These are phyloP conservation scores for Ettlia oleoabundans DNA, from an alignment of 139 green algal genomes.

Conservation along the genomic window DNA sequence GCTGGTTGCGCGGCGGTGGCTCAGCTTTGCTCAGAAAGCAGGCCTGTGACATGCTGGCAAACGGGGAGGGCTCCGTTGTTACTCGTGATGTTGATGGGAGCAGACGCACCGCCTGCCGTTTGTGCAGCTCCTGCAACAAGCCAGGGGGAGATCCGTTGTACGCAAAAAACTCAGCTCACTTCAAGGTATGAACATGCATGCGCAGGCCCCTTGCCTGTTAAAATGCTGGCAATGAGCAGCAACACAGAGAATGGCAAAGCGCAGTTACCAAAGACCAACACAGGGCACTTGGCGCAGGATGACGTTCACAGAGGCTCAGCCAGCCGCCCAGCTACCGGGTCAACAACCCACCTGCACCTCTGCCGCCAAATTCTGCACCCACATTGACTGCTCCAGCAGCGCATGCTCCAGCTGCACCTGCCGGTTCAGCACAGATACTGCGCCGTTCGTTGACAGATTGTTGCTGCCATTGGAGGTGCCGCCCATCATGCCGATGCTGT, in stretches of 20 bases:
- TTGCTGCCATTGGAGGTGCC: too few relatives aligned
- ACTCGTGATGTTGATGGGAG: background rate
- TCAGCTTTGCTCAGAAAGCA: background rate
- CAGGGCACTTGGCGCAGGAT: too few relatives aligned
- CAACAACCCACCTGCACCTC: conserved; percentile 20
- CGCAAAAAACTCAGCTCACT: background rate
- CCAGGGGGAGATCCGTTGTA: background rate
- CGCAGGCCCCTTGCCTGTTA: too few relatives aligned
- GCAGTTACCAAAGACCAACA: too few relatives aligned
- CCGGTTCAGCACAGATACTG: background rate
- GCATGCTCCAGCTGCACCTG: conserved; percentile 24
- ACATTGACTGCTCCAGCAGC: conserved; percentile 35
- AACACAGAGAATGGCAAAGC: too few relatives aligned
- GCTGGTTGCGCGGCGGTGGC: background rate
- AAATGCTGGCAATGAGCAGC: too few relatives aligned
- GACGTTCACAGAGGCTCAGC: background rate
- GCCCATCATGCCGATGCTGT: too few relatives aligned
- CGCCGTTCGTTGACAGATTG: background rate
- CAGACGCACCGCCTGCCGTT: conserved; percentile 5
- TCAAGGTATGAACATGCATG: too few relatives aligned
- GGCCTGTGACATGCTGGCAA: conserved; percentile 13
- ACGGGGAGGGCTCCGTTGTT: background rate
- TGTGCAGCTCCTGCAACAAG: conserved; percentile 1
- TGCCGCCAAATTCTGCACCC: conserved; percentile 29
- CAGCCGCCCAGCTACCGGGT: background rate